Evolutionary conservation across 1,139 yeast genomes (phyloP), one percentile per base, ranked within the genome.

Genomic region (Suhomyces panamericanus): DNA sequence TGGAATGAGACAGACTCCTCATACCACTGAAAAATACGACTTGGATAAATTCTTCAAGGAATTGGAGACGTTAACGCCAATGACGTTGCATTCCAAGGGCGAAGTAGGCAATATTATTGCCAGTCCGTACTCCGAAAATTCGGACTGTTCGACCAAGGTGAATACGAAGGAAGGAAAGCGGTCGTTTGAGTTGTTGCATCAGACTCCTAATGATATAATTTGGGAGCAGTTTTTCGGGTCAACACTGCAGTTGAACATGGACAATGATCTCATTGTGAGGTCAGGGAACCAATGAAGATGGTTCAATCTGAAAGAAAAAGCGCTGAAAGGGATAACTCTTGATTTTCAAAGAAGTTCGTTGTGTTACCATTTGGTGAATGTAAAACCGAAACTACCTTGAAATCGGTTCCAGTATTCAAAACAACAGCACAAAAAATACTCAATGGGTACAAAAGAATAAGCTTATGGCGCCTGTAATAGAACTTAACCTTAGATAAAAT

Each of bases 211-310:
- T 22, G 87, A 85, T 38, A 74, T 85, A 30, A 82, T 85, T 38
- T 86, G 93, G 93, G 91, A 83, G 52, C 90, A 85, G 55, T 84
- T 81, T 52, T 84, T 85, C 57, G 75, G 81, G 2, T 60, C 64
- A 12, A 8, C 35, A 4, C 16, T 17, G 4, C 32, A 39, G 17
- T 28, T 35, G 14, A 35, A 42, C 22, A 30, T 39, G 24, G 44
- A 40, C 5, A 42, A 39, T 3, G 42, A 33, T 2, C 29, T 43
- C n/a, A 35, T 43, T 6, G 24, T 39, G 11, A 42, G 39, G 27
- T 9, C 16, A 9, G 45, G 32, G n/a, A 8, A 16, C 7, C 16
- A 15, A 13, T 20, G 28, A 7, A 20, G 4, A 7, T n/a, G 9
- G 7, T 11, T 26, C n/a, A 3, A 26, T 2, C 2, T 2, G 24